These are phyloP conservation scores for Psilocybe subaeruginosa DNA, from an alignment of 768 basidiomycete species.

Conservation along the genomic window DNA sequence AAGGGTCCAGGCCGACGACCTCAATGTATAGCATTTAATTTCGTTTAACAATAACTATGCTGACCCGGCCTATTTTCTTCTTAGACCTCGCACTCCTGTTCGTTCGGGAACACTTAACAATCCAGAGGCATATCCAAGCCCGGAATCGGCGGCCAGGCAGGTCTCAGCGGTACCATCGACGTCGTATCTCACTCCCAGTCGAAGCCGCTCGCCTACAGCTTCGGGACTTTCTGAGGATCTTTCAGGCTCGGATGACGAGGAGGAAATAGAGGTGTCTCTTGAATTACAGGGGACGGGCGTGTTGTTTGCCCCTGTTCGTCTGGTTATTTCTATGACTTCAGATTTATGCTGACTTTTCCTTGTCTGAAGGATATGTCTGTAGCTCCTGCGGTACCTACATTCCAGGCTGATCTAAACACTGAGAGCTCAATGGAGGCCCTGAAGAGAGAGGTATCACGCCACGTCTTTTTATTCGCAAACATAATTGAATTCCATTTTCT, in stretches of 20 bases:
- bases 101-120: conserved; percentile 15
- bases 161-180: neutral
- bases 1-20: neutral
- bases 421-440: no score
- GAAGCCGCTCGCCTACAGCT: neutral
- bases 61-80: neutral
- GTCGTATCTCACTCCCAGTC: neutral
- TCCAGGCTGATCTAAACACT: no score
- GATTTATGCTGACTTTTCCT: neutral
- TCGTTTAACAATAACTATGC: neutral
- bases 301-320: neutral
- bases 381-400: neutral
- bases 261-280: neutral
- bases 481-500: neutral
- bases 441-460: no score
- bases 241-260: neutral
- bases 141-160: conserved; percentile 11
- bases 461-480: no score
- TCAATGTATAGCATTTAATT: neutral
- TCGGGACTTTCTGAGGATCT: conserved; percentile 1
- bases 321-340: neutral
- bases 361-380: neutral
- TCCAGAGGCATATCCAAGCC: conserved; percentile 20
- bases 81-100: conserved; percentile 12
- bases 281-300: neutral